Evolutionary conservation across 2,329 filamentous ascomycete species (phyloP), one percentile per base, ranked within the genome.

Genomic region (Xylogone sp.): DNA sequence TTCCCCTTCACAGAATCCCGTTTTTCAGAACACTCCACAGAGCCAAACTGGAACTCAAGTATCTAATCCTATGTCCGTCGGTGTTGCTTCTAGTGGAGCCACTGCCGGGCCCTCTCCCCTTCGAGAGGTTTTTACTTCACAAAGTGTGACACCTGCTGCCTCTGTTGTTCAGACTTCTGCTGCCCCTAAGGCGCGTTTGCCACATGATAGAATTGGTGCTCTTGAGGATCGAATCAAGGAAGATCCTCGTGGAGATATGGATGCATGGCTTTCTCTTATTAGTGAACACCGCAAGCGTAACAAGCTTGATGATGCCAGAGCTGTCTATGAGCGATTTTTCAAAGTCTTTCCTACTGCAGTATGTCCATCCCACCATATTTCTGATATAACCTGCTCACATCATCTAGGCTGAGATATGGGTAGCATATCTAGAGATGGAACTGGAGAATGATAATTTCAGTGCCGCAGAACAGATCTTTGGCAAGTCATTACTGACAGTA

Each of bases 221-320:
- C 78, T 97, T 64, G 93, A 99, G 74, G 89, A 94, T 68, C 86
- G 93, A 65, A 87, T 97, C 68, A 86, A 87, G 67, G 89, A 97
- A 65, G 94, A 99, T 66, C 89, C 93, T 16, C 88, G 90, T 62
- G 94, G 93, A 64, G 92, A 97, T 62, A 83, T 94, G 70, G 88
- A 94, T 67, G 90, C 93, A 27, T 99, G 94, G 94, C 74, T 95
- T 62, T 81, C 82, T 58, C 78, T 99, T 66, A 93, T 99, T 66
- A 81, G 82, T 59, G 90, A 97, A 67, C 83, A 96, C 69, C 87
- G 87, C 61, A 85, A 82, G 63, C 88, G 87, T 62, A 88, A 88
- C 71, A 89, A 91, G 69, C 73, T 92, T 56, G 90, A 96, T 54
- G 87, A 93, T 62, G 83, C 88, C 22, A 84, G 93, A 57, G 82